Evolutionary conservation across 2,329 filamentous ascomycete species (phyloP).

Genomic region (Ascochyta rabiei): DNA sequence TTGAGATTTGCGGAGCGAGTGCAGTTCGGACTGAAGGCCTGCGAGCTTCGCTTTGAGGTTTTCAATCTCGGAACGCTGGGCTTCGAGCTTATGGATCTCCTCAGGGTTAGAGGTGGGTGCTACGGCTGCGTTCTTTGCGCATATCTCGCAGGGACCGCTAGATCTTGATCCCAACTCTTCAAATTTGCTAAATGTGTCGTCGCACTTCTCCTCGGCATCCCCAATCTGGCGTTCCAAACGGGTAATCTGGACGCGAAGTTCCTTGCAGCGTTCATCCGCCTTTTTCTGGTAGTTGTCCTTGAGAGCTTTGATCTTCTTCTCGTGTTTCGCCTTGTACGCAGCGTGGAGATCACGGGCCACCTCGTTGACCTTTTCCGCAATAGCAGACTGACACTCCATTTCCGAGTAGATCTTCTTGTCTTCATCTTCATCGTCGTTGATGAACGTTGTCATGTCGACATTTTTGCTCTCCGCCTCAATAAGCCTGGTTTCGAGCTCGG

Average conservation of each 20-base stretch:
- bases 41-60: slow-evolving; percentile 76
- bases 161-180: slow-evolving; percentile 18
- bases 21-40: slow-evolving; percentile 74
- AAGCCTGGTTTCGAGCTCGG: slow-evolving; percentile 64
- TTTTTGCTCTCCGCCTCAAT: slow-evolving; percentile 68
- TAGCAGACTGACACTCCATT: slow-evolving; percentile 64
- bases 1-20: slow-evolving; percentile 73
- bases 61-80: slow-evolving; percentile 69
- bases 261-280: slow-evolving; percentile 85
- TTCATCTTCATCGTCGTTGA: slow-evolving; percentile 45
- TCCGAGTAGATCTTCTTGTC: slow-evolving; percentile 48
- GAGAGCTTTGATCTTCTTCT: slow-evolving; percentile 90
- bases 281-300: slow-evolving; percentile 82
- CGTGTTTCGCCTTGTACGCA: slow-evolving; percentile 96
- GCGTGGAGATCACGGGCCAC: slow-evolving; percentile 80
- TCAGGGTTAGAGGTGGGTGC: slow-evolving; percentile 35
- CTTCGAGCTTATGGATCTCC: slow-evolving; percentile 61
- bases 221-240: slow-evolving; percentile 77
- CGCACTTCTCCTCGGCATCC: slow-evolving; percentile 68
- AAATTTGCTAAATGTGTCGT: slow-evolving; percentile 68
- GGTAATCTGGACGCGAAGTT: slow-evolving; percentile 74
- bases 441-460: slow-evolving; percentile 69
- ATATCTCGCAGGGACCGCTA: slow-evolving; percentile 20
- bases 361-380: slow-evolving; percentile 86
- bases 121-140: slow-evolving; percentile 15